phyloP scores from a whole-genome alignment of 2,329 filamentous ascomycete genomes.

The Microcyclospora pomicola region DNA sequence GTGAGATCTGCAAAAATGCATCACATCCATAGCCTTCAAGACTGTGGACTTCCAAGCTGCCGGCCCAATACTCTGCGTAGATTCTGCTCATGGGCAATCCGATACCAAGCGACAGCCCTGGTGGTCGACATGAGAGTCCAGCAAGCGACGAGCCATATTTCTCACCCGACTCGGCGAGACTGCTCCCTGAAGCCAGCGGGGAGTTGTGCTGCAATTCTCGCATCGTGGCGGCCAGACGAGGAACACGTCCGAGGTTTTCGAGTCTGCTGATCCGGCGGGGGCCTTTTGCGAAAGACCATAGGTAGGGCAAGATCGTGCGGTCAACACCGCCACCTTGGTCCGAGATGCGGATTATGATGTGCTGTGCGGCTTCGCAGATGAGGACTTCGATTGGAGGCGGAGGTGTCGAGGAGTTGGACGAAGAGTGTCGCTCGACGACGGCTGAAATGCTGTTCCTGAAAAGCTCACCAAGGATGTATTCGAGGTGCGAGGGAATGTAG shows the following conservation, averaged over 20 bases:
- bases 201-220: conserved; percentile 40
- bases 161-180: conserved; percentile 11
- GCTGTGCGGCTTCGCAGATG: conserved; percentile 83
- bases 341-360: conserved; percentile 91
- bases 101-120: conserved; percentile 79
- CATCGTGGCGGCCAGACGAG: conserved; percentile 83
- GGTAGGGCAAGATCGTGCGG: conserved; percentile 66
- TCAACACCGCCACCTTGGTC: conserved; percentile 90
- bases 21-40: conserved; percentile 93
- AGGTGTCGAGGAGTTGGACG: conserved; percentile 47
- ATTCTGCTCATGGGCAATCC: conserved; percentile 85
- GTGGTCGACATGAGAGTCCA: conserved; percentile 67
- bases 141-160: conserved; percentile 54
- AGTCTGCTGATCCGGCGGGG: conserved; percentile 63
- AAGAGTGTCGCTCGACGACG: conserved; percentile 57
- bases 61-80: conserved; percentile 97
- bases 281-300: conserved; percentile 96
- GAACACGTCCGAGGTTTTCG: conserved; percentile 75
- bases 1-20: conserved; percentile 89
- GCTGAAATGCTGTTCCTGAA: conserved; percentile 91
- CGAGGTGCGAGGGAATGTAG: conserved; percentile 88
- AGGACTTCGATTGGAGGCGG: conserved; percentile 85
- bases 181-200: conserved; percentile 1
- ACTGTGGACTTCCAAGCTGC: conserved; percentile 78
- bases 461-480: conserved; percentile 94